Evolutionary conservation across 2,329 filamentous ascomycete species (phyloP).

Genomic region (Talaromyces sp.): DNA sequence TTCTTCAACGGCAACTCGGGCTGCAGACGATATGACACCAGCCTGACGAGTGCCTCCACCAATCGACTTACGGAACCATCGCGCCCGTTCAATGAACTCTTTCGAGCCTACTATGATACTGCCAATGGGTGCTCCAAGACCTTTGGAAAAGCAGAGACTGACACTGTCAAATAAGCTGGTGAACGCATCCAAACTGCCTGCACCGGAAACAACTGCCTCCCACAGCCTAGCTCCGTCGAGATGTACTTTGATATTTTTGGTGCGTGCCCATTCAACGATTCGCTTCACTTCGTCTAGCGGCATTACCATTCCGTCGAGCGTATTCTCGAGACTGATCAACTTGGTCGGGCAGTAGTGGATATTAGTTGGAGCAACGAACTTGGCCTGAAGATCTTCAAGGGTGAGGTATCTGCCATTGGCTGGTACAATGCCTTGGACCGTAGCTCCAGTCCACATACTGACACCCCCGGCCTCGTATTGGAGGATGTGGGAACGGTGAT

Average conservation of each 20-base stretch:
- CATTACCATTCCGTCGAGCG: slow-evolving; percentile 73
- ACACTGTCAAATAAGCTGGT: slow-evolving; percentile 69
- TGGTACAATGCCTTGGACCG: slow-evolving; percentile 64
- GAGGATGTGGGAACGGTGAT: slow-evolving; percentile 74
- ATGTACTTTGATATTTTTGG: slow-evolving; percentile 66
- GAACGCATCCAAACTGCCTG: slow-evolving; percentile 64
- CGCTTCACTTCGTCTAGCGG: slow-evolving; percentile 67
- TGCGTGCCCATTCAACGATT: slow-evolving; percentile 67
- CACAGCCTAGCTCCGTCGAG: slow-evolving; percentile 77
- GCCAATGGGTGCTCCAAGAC: slow-evolving; percentile 75
- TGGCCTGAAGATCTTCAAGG: slow-evolving; percentile 68
- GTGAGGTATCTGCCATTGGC: slow-evolving; percentile 71
- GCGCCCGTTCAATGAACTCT: slow-evolving; percentile 61
- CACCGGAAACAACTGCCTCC: slow-evolving; percentile 72
- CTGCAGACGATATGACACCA: slow-evolving; percentile 72
- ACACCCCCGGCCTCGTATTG: slow-evolving; percentile 64
- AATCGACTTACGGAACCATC: slow-evolving; percentile 77
- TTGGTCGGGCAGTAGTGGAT: slow-evolving; percentile 76
- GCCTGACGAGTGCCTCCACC: slow-evolving; percentile 75
- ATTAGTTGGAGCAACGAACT: slow-evolving; percentile 62
- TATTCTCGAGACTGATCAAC: slow-evolving; percentile 83
- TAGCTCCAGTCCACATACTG: slow-evolving; percentile 67
- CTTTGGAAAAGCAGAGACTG: slow-evolving; percentile 77
- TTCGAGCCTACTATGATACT: slow-evolving; percentile 65
- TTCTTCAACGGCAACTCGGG: slow-evolving; percentile 72